Conservation (phyloP, 805 yeast species). For the Starmera amethionina region DNA sequence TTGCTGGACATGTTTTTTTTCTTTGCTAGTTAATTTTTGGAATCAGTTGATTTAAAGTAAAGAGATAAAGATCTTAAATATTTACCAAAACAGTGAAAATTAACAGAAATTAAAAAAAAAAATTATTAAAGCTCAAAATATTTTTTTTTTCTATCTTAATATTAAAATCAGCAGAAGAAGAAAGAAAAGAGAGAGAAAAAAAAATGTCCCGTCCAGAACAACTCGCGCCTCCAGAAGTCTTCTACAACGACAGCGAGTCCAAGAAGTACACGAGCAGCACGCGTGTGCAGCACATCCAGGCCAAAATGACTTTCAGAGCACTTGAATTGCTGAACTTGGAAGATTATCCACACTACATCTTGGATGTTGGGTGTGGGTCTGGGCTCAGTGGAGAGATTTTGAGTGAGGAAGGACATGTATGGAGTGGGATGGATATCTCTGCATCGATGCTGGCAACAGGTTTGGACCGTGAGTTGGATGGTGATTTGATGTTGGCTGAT, state of each 20-base stretch:
- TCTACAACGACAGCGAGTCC: slow-evolving; percentile 87
- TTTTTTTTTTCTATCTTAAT: not conserved
- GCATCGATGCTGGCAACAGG: slow-evolving; percentile 96
- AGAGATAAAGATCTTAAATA: too few relatives aligned
- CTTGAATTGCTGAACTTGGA: slow-evolving; percentile 76
- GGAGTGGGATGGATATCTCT: slow-evolving; percentile 96
- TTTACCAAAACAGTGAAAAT: too few relatives aligned
- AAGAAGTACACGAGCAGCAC: slow-evolving; percentile 84
- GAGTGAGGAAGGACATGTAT: slow-evolving; percentile 85
- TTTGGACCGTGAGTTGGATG: slow-evolving; percentile 83
- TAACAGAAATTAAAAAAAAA: too few relatives aligned
- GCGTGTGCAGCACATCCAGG: slow-evolving; percentile 97
- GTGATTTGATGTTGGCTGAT: slow-evolving; percentile 85
- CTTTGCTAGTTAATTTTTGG: too few relatives aligned
- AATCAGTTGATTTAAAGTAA: too few relatives aligned
- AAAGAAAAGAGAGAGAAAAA: not conserved
- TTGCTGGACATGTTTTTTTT: too few relatives aligned
- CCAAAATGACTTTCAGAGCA: slow-evolving; percentile 93
- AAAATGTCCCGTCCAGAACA: slow-evolving; percentile 93
- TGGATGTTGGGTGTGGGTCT: slow-evolving; percentile 96
- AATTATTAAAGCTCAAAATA: not conserved
- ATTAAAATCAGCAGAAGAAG: not conserved
- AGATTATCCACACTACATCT: slow-evolving; percentile 50
- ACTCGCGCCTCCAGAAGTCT: slow-evolving; percentile 92
- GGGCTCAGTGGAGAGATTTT: slow-evolving; percentile 92